A percentile compares a stretch with the other conserved stretches of the same genome.
Evolutionary conservation across 139 green algal genomes (phyloP).

Genomic region (Volvox africanus): DNA sequence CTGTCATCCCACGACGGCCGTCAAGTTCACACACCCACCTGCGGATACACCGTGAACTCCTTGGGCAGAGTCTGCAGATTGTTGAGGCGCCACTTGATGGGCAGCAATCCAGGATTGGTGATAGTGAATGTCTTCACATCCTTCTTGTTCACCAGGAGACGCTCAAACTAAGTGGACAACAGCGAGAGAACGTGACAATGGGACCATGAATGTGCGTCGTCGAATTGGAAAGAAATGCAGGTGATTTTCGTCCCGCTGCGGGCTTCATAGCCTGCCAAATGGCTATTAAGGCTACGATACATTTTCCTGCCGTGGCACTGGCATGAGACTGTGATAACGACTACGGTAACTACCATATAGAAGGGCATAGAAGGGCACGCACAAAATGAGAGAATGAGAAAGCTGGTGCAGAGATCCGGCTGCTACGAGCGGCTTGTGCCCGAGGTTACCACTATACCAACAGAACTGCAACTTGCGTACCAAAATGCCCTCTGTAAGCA

Average conservation of each 20-base stretch:
- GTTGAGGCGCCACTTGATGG: slow-evolving; percentile 79
- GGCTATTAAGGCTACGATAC: too few species aligned
- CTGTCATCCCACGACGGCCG: not conserved
- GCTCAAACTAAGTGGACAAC: slow-evolving; percentile 66
- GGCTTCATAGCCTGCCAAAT: too few species aligned
- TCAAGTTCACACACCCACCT: not conserved
- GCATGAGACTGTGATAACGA: too few species aligned
- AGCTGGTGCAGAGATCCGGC: too few species aligned
- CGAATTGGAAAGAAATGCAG: not conserved
- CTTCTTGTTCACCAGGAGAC: slow-evolving; percentile 74
- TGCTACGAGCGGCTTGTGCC: too few species aligned
- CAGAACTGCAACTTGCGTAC: not conserved
- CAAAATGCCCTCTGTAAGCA: slow-evolving; percentile 64
- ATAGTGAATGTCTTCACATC: slow-evolving; percentile 73
- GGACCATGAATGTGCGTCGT: not conserved
- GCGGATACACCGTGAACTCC: slow-evolving; percentile 68
- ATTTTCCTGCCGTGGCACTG: too few species aligned
- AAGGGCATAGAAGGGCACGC: too few species aligned
- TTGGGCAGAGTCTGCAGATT: slow-evolving; percentile 65
- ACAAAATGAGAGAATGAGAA: too few species aligned
- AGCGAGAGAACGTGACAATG: not conserved
- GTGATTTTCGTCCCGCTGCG: not conserved
- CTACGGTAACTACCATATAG: too few species aligned
- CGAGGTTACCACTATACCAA: too few species aligned
- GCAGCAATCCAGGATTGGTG: slow-evolving; percentile 79